Evolutionary conservation across 768 basidiomycete species (phyloP).

Genomic region (Kwoniella bestiolae): DNA sequence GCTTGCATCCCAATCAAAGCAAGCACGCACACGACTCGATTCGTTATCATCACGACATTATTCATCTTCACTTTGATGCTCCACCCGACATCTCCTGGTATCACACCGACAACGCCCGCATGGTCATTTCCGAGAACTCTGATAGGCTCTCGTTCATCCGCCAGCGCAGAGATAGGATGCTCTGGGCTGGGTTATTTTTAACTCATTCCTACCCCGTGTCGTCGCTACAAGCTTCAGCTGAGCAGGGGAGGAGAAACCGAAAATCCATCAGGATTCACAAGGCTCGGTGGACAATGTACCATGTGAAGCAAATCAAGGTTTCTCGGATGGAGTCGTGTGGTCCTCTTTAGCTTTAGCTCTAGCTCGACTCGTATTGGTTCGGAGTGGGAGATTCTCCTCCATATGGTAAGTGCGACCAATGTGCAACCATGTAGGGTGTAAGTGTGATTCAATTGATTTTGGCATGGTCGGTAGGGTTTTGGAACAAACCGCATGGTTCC

Average conservation of each 20-base stretch:
- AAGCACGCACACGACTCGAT: conserved; percentile 8
- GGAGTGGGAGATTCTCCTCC: too few relatives aligned
- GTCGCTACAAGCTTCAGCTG: too few relatives aligned
- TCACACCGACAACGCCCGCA: background rate
- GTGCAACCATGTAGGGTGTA: background rate
- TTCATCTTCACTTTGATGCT: background rate
- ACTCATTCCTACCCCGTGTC: too few relatives aligned
- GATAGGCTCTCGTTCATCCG: too few relatives aligned
- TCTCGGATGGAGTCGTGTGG: background rate
- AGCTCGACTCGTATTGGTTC: too few relatives aligned
- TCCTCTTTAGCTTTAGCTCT: too few relatives aligned
- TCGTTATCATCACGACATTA: conserved; percentile 22
- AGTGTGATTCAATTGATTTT: background rate
- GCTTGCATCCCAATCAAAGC: background rate
- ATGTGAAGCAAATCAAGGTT: background rate
- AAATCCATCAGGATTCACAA: background rate
- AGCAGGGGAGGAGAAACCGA: background rate
- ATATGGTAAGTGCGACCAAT: background rate
- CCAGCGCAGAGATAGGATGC: too few relatives aligned
- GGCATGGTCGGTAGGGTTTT: background rate
- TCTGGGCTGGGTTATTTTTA: too few relatives aligned
- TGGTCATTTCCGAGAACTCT: background rate
- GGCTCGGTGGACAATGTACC: background rate
- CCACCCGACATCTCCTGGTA: background rate
- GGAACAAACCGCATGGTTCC: background rate